Evolutionary conservation across 75 land plant species (phyloP).

Genomic region (Ceratopteris richardii): DNA sequence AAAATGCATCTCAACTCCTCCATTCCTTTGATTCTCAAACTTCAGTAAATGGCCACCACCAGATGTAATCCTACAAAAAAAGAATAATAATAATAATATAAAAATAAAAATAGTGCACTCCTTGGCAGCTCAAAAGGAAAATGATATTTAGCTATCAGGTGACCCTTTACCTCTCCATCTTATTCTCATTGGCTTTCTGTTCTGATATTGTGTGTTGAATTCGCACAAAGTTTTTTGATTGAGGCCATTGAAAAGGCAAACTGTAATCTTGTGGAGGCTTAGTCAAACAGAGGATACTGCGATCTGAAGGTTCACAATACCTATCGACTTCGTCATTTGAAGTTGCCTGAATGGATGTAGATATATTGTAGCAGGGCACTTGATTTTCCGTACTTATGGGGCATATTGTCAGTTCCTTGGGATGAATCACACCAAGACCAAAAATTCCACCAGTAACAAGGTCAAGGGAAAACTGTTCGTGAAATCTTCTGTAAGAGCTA

Average conservation of each 20-base stretch:
- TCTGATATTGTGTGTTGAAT: constrained; percentile 1
- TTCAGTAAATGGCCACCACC: neutral
- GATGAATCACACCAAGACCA: constrained; percentile 2
- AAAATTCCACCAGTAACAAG: constrained; percentile 4
- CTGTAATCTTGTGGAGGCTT: constrained; percentile 17
- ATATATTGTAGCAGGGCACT: constrained; percentile 21
- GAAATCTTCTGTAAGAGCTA: neutral
- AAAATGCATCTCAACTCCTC: neutral
- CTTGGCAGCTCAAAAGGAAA: neutral
- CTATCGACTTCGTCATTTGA: constrained; percentile 6
- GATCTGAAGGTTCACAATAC: constrained; percentile 8
- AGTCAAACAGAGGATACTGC: constrained; percentile 16
- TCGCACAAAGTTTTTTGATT: constrained; percentile 3
- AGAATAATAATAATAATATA: no score
- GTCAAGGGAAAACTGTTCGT: neutral
- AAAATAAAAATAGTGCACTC: no score
- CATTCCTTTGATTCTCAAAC: neutral
- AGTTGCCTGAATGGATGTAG: neutral
- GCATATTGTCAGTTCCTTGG: constrained; percentile 10
- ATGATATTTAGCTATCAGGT: neutral
- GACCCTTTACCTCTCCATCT: constrained; percentile 2
- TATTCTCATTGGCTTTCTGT: constrained; percentile 2
- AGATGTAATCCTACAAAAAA: neutral
- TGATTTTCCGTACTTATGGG: constrained; percentile 8
- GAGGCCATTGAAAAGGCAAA: constrained; percentile 18